phyloP scores from a whole-genome alignment of 768 basidiomycete species.

The Cystoderma amianthinum region DNA sequence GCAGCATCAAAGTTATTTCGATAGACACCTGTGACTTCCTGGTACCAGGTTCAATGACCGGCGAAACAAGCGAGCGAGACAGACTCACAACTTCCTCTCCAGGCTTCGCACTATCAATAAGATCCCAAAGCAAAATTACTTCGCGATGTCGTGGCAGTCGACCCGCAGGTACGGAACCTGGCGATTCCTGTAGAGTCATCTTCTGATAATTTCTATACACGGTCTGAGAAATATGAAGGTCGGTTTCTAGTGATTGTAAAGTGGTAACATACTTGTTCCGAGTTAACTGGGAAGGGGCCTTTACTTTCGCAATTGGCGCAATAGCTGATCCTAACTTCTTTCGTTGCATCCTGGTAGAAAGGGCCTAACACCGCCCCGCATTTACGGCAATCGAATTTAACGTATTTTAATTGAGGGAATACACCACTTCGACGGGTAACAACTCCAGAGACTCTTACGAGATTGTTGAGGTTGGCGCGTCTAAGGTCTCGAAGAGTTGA shows the following conservation, averaged over 20 bases:
- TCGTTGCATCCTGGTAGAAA: constrained; percentile 95
- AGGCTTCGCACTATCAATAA: constrained; percentile 97
- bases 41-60: constrained; percentile 9
- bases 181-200: constrained; percentile 97
- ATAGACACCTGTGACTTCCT: constrained; percentile 98
- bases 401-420: constrained; percentile 98
- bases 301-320: constrained; percentile 92
- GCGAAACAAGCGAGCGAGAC: not conserved
- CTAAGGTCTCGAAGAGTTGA: constrained; percentile 92
- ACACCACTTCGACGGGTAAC: constrained; percentile 94
- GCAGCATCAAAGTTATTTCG: constrained; percentile 99
- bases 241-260: too few relatives aligned
- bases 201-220: constrained; percentile 98
- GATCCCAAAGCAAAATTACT: constrained; percentile 94
- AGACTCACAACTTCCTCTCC: constrained; percentile 90
- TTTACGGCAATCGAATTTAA: constrained; percentile 96
- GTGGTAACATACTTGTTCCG: constrained; percentile 75
- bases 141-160: constrained; percentile 95
- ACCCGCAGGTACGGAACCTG: constrained; percentile 96
- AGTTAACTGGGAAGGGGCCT: constrained; percentile 94
- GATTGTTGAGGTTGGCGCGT: constrained; percentile 86
- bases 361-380: constrained; percentile 93
- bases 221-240: constrained; percentile 45
- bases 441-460: constrained; percentile 92
- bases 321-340: constrained; percentile 90